Evolutionary conservation across 192 early-diverging fungal genomes (phyloP), one percentile per base, ranked within the genome.

Genomic region (Coemansia sp.): DNA sequence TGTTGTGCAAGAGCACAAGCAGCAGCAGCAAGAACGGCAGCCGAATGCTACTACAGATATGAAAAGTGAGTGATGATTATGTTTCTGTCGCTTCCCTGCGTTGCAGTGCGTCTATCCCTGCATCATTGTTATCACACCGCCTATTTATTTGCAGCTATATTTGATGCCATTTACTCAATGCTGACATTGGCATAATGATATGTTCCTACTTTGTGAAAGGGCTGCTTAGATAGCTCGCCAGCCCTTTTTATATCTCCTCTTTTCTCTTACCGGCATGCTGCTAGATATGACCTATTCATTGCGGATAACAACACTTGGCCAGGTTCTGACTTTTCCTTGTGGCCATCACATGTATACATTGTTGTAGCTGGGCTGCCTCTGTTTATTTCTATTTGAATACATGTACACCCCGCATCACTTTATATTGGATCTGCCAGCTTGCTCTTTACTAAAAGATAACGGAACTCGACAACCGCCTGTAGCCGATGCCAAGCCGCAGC

Each of bases 41-140:
- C 48, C 53, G 44, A 57, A 38, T 30, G 53, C 54, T 43, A 54
- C 64, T 53, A 7, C 33, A 35, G 33, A 35, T 35, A 54, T 64
- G 60, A 78, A 78, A 63, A 78, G 74, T 78, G 74, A 78, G 74
- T 78, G 74, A 78, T 42, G 14, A 35, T 35, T 50, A 15, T 23
- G 14, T 50, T 35, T 50, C 28, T 16, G 41, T 15, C 41, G 41
- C 41, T 14, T 43, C 15, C 19, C 41, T 43, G 14, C 31, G 35
- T 36, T 36, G 33, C 33, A 35, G 33, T 6, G 33, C 33, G 33
- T 35, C 10, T 35, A 35, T 35, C 33, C 33, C 33, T 35, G 33
- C 33, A 35, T 35, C 6, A 35, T 35, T 35, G 33, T 35, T 35
- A 35, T 35, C 33, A 6, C 33, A 35, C 7, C 33, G 33, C 33